Evolutionary conservation across 108 stramenopile genomes (phyloP), one percentile per base, ranked within the genome.

Genomic region (Chaetoceros muelleri): DNA sequence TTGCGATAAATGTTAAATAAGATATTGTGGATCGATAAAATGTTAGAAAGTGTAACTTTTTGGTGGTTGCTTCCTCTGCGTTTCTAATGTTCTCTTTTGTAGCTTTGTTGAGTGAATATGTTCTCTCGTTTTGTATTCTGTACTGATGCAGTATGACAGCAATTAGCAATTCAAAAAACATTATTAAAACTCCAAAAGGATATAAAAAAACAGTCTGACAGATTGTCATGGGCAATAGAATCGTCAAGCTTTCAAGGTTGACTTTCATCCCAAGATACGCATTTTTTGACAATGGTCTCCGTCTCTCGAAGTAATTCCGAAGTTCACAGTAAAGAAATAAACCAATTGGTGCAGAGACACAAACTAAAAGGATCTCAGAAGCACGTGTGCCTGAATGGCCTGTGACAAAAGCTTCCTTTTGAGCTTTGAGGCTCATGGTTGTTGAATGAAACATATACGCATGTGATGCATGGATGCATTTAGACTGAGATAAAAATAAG

Each of bases 1-100:
- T 96, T 30, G 93, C 92, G 44, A 91, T 67, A 57, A 87, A 84
- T 5, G 96, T 96, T 62, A 94, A 34, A 40, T 81, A 61, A 52
- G 77, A 69, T 3, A 93, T 62, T 10, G 77, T 67, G 23, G 85
- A 65, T 65, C 91, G 72, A 47, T 87, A 82, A 13, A 70, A 46
- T 24, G 91, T 84, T 30, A 91, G 64, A 49, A 74, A 76, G 18
- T 55, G n/a, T 50, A 70, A 64, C 49, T 66, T 30, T 28, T 28
- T 60, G 30, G 44, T 51, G 52, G 57, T 55, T 16, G 44, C n/a
- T 44, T 52, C 18, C 20, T 28, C 7, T 28, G 26, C 0, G 5
- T 57, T 48, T 1, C 44, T 31, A 5, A 21, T 19, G 25, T 30
- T 47, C 18, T 19, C 21, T 18, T 52, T 20, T 30, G 44, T 8